Conservation (phyloP, 1,139 yeast genomes). For the Yamadazyma buinensis region DNA sequence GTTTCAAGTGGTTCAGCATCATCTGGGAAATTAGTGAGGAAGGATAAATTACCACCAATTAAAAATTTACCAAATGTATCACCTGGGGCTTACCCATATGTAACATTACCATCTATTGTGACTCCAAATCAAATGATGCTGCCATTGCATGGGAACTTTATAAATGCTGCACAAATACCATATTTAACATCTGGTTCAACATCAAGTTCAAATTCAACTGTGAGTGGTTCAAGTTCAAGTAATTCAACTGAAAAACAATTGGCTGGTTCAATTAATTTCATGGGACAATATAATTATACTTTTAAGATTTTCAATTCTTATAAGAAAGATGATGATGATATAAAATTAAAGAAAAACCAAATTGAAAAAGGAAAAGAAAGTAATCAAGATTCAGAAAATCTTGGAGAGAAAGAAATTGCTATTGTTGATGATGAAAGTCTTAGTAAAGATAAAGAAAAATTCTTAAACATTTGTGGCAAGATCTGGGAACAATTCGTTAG, state of each 20-base stretch:
- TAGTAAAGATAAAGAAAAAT: slow-evolving; percentile 37
- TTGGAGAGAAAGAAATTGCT: neutral
- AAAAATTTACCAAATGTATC: slow-evolving; percentile 1
- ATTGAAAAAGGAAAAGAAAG: slow-evolving; percentile 1
- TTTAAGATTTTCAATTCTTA: slow-evolving; percentile 32
- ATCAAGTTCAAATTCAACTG: neutral
- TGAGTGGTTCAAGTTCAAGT: no score
- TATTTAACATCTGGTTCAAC: no score
- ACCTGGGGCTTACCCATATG: neutral
- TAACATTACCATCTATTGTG: neutral
- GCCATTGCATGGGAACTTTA: neutral
- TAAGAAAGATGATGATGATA: slow-evolving; percentile 3
- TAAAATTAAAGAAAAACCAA: neutral
- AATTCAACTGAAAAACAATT: slow-evolving; percentile 13
- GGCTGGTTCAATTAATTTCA: slow-evolving; percentile 40
- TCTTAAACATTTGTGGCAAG: slow-evolving; percentile 49
- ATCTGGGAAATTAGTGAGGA: no score
- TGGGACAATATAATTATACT: slow-evolving; percentile 42
- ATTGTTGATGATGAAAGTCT: slow-evolving; percentile 4
- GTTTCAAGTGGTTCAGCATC: neutral
- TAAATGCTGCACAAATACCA: no score
- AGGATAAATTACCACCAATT: slow-evolving; percentile 3
- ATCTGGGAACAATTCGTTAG: slow-evolving; percentile 50
- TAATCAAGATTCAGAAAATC: neutral
- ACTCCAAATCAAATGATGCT: neutral